Evolutionary conservation across 768 basidiomycete genomes (phyloP), one percentile per base, ranked within the genome.

Genomic region (Thelephora ganbajun): DNA sequence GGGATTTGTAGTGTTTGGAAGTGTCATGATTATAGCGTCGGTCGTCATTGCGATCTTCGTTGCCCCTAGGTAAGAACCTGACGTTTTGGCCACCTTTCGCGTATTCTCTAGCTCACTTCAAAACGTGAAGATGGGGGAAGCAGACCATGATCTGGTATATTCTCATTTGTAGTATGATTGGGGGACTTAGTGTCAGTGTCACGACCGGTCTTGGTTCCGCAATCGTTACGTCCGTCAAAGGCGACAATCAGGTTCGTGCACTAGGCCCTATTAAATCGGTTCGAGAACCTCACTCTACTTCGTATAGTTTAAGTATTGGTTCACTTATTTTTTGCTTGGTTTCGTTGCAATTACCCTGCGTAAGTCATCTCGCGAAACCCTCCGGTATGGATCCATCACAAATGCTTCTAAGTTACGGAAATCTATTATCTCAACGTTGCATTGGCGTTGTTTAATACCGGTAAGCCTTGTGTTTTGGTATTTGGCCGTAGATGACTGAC

Each of bases 131-230:
- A 59, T 88, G 85, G 59, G 93, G 94, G 44, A 90, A 83, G 65
- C 79, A 79, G 66, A 87, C 79, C 58, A 96, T 97, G 94, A 63
- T 98, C 46, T 90, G 87, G 86, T 89, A 94, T 63, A 93, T 98
- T 53, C 69, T 74, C 36, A 87, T 99, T 41, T 99, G 96, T 65
- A 89, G 84, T 53, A 81, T 97, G 74, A 97, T 99, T 58, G 96
- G 96, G 14, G 96, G 96, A 0, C 82, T 94, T 43, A 87, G 83
- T 49, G 90, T 94, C 54, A 89, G 85, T 56, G 93, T 94, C 47
- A 94, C 93, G 12, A 92, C 90, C 30, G 94, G 96, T 33, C 73
- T 97, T 34, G 92, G 96, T 41, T 71, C 88, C 37, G 83, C 91
- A 18, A 96, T 98, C 56, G 82, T 99, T 22, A 80, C 83, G 44